Evolutionary conservation across 2,329 filamentous ascomycete genomes (phyloP).

Genomic region (Paecilomyces formosus): DNA sequence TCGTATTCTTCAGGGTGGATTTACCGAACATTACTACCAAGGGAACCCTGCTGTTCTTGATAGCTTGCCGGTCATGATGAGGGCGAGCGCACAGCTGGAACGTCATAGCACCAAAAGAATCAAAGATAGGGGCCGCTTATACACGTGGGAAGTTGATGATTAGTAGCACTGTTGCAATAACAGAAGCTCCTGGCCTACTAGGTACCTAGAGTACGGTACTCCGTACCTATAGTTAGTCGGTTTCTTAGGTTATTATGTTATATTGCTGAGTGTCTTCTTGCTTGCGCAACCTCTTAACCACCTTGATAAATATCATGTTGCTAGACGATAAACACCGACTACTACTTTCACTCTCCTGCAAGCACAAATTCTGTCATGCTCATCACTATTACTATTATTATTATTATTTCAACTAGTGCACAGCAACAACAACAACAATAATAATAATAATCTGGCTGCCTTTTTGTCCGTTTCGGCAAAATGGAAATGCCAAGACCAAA

Average conservation of each 20-base stretch:
- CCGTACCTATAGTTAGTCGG: too few species aligned
- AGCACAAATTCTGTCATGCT: too few species aligned
- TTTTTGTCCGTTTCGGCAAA: background rate
- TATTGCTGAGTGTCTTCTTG: too few species aligned
- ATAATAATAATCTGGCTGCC: background rate
- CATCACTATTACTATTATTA: too few species aligned
- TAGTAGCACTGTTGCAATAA: background rate
- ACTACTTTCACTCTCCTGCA: too few species aligned
- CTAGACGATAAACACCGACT: too few species aligned
- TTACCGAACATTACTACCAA: conserved; percentile 54
- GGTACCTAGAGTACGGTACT: too few species aligned
- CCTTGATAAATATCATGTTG: too few species aligned
- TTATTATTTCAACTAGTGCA: too few species aligned
- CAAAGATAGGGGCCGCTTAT: background rate
- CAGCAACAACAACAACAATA: too few species aligned
- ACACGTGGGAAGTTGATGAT: background rate
- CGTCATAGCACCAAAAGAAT: conserved; percentile 11
- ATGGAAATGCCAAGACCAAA: background rate
- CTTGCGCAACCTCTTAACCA: too few species aligned
- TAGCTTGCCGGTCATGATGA: conserved; percentile 45
- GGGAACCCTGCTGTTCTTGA: conserved; percentile 55
- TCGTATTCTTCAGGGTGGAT: conserved; percentile 54
- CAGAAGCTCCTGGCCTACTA: background rate
- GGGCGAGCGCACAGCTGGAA: conserved; percentile 15
- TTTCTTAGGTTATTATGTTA: too few species aligned